Evolutionary conservation across 331 rosid species (phyloP).

Genomic region (Prunus yedoensis): DNA sequence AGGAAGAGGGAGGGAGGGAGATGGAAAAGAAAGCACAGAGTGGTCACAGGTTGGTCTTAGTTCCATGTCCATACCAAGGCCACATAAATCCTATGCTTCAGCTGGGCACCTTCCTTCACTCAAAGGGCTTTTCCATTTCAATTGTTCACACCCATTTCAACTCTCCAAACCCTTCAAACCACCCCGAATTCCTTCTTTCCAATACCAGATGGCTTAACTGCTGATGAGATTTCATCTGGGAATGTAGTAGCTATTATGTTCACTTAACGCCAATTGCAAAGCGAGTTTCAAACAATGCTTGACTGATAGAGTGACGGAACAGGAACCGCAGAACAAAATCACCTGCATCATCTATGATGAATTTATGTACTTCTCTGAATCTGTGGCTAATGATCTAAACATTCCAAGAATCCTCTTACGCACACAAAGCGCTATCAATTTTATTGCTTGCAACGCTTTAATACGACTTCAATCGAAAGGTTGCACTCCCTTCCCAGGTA

Average conservation of each 20-base stretch:
- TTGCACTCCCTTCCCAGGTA: slow-evolving; percentile 6
- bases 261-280: slow-evolving; percentile 7
- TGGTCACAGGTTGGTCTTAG: slow-evolving; percentile 22
- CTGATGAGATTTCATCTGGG: neutral
- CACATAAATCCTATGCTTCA: slow-evolving; percentile 46
- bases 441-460: neutral
- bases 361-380: slow-evolving; percentile 21
- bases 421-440: slow-evolving; percentile 11
- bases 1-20: too few relatives aligned
- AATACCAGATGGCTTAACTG: slow-evolving; percentile 18
- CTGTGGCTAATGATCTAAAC: slow-evolving; percentile 11
- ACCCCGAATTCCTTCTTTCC: slow-evolving; percentile 30
- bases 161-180: slow-evolving; percentile 28
- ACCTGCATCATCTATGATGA: slow-evolving; percentile 22
- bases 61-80: slow-evolving; percentile 40
- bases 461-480: neutral
- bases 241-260: neutral
- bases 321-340: neutral
- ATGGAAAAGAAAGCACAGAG: slow-evolving; percentile 6
- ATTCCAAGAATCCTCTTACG: slow-evolving; percentile 24
- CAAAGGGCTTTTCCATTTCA: slow-evolving; percentile 34
- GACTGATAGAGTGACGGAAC: neutral
- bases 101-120: slow-evolving; percentile 29
- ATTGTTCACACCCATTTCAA: slow-evolving; percentile 31
- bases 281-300: slow-evolving; percentile 14